Evolutionary conservation across 768 basidiomycete species (phyloP), one percentile per base, ranked within the genome.

Genomic region (Hericium erinaceus): DNA sequence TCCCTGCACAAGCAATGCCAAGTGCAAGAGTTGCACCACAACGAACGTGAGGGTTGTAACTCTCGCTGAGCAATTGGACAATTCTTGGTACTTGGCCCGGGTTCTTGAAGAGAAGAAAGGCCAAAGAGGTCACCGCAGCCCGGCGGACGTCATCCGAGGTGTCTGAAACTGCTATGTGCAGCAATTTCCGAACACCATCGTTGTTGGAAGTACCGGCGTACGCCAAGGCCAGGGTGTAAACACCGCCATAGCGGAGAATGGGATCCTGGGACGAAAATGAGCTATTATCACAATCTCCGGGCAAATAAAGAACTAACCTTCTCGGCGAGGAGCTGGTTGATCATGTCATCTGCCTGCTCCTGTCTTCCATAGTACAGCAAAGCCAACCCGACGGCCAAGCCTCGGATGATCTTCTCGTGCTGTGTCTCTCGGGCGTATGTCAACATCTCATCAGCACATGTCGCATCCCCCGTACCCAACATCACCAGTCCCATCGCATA

Each of bases 321-420:
- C 66, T 98, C 97, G 9, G 81, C 80, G 50, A 94, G 74, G 33
- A 98, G 72, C 49, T 77, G 70, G 65, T 85, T 85, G 59, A 95
- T 84, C 1, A 88, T 87, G n/a, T 76, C 75, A 61, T 98, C 87
- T 8, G 97, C 95, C 64, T 92, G 84, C 68, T 98, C 97, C 71
- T 95, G 92, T 52, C 87, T 81, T 41, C 91, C 93, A 61, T 95
- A 98, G 72, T 82, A 92, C 58, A 98, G 80, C 70, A 98, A 92
- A 2, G 92, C 92, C 48, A 94, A 77, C 20, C 95, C 95, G 64
- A 99, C 80, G 7, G 95, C 91, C 55, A 99, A 79, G 62, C 94
- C 94, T 48, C 97, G 87, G 56, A 98, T 98, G 66, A 98, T 98
- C 76, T 98, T 99, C 76, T 99, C 97, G 68, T 98, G 97, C 66